Evolutionary conservation across 768 basidiomycete species (phyloP), one percentile per base, ranked within the genome.

Genomic region (Tremella yokohamensis): DNA sequence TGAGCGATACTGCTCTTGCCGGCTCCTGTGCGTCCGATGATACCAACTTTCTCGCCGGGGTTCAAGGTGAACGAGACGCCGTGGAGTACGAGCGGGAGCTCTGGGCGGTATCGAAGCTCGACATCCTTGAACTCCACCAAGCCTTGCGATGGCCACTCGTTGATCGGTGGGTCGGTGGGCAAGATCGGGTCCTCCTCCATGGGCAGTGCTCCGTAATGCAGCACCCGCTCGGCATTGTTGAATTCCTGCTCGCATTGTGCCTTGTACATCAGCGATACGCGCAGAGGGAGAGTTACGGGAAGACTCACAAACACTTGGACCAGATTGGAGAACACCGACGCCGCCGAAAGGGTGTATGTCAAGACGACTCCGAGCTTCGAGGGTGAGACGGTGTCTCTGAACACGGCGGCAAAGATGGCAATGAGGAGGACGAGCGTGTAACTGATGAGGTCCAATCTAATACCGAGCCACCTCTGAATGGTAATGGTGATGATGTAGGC

Each of bases 41-140:
- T 85, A n/a, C 94, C 94, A 12, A 76, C 83, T 76, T 92, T 94
- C 73, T 93, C 88, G 47, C 82, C 84, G 0, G 87, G 80, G 66
- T 84, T 80, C 65, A 92, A 84, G 8, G 75, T 81, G 59, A 98
- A 75, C 12, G 82, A 83, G 53, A 97, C 81, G 25, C 85, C 81
- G 63, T 83, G 87, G n/a, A 97, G 76, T 8, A 92, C 87, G 15
- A 87, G 77, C 57, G 90, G 89, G 8, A 94, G 78, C 34, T 85
- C 90, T 0, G 85, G 80, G 19, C 90, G 84, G 78, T 97, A 98
- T 40, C 84, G 77, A 20, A 61, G 20, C 0, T 60, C 34, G n/a
- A 80, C 83, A 37, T 75, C 85, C 82, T 82, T 72, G 78, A 94
- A 96, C 69, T 85, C 84, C 26, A 97, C 81, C 40, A 78, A 71